phyloP scores from a whole-genome alignment of 2,329 filamentous ascomycete genomes.

The Septoria linicola region DNA sequence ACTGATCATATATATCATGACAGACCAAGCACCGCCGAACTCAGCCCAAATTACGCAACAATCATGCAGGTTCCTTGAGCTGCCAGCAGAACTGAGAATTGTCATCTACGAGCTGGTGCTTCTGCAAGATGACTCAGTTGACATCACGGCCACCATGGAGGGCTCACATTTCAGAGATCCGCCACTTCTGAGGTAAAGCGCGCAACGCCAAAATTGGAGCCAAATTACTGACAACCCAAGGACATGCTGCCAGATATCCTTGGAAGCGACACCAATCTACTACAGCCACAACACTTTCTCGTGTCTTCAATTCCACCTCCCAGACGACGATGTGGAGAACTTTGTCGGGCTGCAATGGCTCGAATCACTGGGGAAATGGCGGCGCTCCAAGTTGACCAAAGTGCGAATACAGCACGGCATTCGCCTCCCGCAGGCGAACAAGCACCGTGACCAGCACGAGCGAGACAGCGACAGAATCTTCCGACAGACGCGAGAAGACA shows the following conservation, averaged over 20 bases:
- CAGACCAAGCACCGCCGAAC: too few species aligned
- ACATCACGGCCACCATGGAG: neutral
- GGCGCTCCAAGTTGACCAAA: neutral
- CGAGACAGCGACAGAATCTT: too few species aligned
- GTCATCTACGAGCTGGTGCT: neutral
- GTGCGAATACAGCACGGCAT: neutral
- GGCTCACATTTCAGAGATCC: neutral
- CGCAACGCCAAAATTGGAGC: neutral
- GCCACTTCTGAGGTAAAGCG: neutral
- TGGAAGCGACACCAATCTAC: neutral
- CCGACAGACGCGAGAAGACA: too few species aligned
- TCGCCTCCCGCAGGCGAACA: neutral
- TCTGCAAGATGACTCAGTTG: neutral
- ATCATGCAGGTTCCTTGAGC: neutral
- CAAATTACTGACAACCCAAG: neutral
- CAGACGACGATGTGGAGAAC: neutral
- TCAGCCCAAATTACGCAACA: too few species aligned
- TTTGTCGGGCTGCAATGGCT: neutral
- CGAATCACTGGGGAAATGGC: neutral
- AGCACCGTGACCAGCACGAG: too few species aligned
- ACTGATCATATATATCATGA: too few species aligned
- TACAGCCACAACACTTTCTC: neutral
- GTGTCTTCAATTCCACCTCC: neutral
- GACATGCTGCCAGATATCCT: neutral
- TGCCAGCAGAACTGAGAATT: neutral